Evolutionary conservation across 2,329 filamentous ascomycete species (phyloP), one percentile per base, ranked within the genome.

Genomic region (Xylariaceae sp.): DNA sequence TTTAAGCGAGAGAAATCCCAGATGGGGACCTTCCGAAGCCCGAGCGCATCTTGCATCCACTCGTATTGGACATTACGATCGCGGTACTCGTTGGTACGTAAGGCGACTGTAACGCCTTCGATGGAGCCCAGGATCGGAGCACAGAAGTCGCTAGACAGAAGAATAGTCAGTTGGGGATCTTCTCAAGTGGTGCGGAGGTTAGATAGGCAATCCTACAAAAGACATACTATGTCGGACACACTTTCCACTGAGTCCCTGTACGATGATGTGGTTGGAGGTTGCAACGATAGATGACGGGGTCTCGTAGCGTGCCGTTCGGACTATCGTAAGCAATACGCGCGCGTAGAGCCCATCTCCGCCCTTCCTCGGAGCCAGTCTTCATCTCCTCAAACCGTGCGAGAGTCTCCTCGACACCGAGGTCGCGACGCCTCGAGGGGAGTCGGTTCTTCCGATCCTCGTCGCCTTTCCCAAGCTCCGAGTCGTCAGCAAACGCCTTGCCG

Each of bases 281-380:
- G 76, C 88, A 96, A 51, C 92, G 83, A 73, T 96, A 97, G 63
- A 98, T 94, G 64, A 97, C 89, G 9, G 92, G 92, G 63, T 98
- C 92, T 50, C 92, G 78, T 77, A 97, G 81, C 37, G 92, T 88
- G 66, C 94, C 94, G 72, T 98, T 97, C 50, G 85, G 85, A 66
- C 92, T 85, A 62, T 94, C 86, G 52, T 85, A 78, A 1, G 87
- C 90, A 53, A 97, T 86, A 73, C 94, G 95, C 41, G 92, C 92
- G 44, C 92, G 85, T 50, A 98, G 94, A 67, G 88, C 96, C 79
- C 89, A 89, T 58, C 75, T 79, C 34, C 80, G 66, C 43, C 92
- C 92, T 62, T 89, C 81, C 34, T 83, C 76, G 3, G 80, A 83
- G 31, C 84, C 89, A 41, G 76, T 74, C 71, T 89, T 94, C 92